Base-by-base conservation (phyloP, 2,329 filamentous ascomycete species). In the Fusarium burgessii region DNA sequence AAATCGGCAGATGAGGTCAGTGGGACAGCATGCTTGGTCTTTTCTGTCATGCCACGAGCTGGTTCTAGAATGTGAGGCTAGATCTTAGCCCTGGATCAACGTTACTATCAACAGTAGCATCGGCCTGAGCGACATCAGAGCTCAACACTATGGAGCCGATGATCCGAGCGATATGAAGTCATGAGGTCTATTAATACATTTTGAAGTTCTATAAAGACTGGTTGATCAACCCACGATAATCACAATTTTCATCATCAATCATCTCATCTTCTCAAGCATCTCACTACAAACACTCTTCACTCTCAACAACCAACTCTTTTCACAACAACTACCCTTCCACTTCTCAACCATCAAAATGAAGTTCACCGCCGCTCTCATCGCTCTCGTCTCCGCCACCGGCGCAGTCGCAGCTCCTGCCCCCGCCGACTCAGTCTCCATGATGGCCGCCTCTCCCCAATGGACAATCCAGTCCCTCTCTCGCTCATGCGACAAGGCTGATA, bases 391-490 rank as follows among this genome's bases (percentile, higher is more conserved):
- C 59, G 68, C 71, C 52, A 60, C 71, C 20, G 77, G 78, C 64
- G 77, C 81, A 73, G 72, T 81, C 62, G 77, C 80, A 43, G 77
- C 79, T 55, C 62, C 80, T 40, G 78, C 80, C n/a, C 35, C 49
- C 32, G 77, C 45, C 23, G 71, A 72, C 50, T 64, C 72, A 20
- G 71, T 74, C 61, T 82, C 80, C 67, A 84, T 84, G 78, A 83
- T 82, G 80, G 79, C 79, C 32, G 63, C 76, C 50, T 61, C 71
- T 51, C 76, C 80, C 7, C 69, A 82, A 65, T 85, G 82, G 84
- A 84, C 80, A 38, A 81, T 86, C 63, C 71, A 80, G 68, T 57
- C 68, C 62, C 70, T 84, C 60, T 76, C 75, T 61, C 84, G 83
- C 64, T 66, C 73, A 62, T 86, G 84, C 80, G 78, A 80, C 72